Base-by-base conservation (phyloP, 345 rosid genomes). In the Euphorbia peplus region DNA sequence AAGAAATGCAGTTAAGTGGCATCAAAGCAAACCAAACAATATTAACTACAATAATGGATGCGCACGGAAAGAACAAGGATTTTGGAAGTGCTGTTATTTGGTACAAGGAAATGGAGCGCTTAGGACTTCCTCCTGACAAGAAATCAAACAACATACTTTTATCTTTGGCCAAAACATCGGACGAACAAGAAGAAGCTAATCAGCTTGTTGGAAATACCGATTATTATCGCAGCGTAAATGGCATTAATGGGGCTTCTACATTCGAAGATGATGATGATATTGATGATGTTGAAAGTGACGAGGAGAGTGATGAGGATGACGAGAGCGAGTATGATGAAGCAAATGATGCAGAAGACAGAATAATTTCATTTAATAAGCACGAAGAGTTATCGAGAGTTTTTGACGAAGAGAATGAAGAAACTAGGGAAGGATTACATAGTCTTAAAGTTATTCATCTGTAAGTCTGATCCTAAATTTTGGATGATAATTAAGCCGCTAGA, bases 1-100 rank as follows among this genome's bases (percentile, higher is more conserved):
- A 89, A 70, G 80, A 79, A 70, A 93, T 93, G 96, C 85, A 70
- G 29, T 64, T 73, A 22, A 74, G 48, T 9, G 89, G 96, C 61
- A 64, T 88, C 46, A 88, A 79, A 81, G 83, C 91, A 15, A 93
- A 89, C 74, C 96, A 89, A 74, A 93, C 93, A 46, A 82, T 93
- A 69, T 77, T 88, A 58, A 91, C 97, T 0, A 87, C 93, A 7
- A 80, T 91, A 82, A 91, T 89, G 99, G 99, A 93, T 78, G 96
- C 88, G 7, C 73, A 86, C 0, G 99, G 99, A 65, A 93, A 85
- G 71, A 86, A 82, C 70, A 78, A 63, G 70, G 93, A 89, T 81
- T 93, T 93, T 12, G 89, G 84, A 24, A 89, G 90, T n/a, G 97
- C 96, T 46, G 79, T 89, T 59, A 57, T 72, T 60, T 91, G 99